Conservation (phyloP, 371 early-diverging fungal species). For the Hamiltosporidium magnivora region DNA sequence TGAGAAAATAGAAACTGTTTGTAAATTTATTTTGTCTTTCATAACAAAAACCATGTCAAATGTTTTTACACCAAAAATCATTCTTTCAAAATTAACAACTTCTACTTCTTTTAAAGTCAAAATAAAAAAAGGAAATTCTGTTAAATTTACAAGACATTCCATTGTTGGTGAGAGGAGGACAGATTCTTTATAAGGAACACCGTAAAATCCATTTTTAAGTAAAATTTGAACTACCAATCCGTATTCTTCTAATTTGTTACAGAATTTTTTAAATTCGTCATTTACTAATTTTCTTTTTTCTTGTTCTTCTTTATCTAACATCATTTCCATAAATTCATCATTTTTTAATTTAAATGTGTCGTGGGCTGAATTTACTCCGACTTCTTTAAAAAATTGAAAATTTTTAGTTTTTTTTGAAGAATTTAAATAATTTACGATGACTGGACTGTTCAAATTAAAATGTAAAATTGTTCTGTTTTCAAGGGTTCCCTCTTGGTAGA, state of each 20-base stretch:
- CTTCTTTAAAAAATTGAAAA: conserved; percentile 55
- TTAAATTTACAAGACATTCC: conserved; percentile 48
- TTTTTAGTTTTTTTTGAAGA: conserved; percentile 39
- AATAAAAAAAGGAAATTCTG: conserved; percentile 55
- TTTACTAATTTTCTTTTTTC: conserved; percentile 43
- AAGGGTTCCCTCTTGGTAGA: conserved; percentile 42
- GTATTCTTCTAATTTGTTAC: conserved; percentile 31
- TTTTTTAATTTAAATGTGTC: conserved; percentile 50
- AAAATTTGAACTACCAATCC: conserved; percentile 39
- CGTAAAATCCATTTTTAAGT: conserved; percentile 42
- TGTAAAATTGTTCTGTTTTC: conserved; percentile 51
- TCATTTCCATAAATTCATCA: conserved; percentile 50
- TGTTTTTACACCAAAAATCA: conserved; percentile 46
- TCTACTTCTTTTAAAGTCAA: conserved; percentile 54
- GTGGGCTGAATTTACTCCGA: conserved; percentile 22
- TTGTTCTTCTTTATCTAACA: conserved; percentile 54
- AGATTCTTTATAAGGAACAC: conserved; percentile 52
- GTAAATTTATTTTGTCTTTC: conserved; percentile 40
- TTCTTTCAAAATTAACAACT: conserved; percentile 56
- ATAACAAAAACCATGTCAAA: conserved; percentile 53
- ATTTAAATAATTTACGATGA: conserved; percentile 15
- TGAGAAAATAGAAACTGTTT: conserved; percentile 29
- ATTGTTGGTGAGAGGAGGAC: conserved; percentile 45
- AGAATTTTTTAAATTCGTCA: conserved; percentile 46
- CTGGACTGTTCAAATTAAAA: conserved; percentile 44